A percentile compares a stretch with the other conserved stretches of the same genome.
Evolutionary conservation across 2,329 filamentous ascomycete genomes (phyloP).

Genomic region (Emydomyces testavorans): DNA sequence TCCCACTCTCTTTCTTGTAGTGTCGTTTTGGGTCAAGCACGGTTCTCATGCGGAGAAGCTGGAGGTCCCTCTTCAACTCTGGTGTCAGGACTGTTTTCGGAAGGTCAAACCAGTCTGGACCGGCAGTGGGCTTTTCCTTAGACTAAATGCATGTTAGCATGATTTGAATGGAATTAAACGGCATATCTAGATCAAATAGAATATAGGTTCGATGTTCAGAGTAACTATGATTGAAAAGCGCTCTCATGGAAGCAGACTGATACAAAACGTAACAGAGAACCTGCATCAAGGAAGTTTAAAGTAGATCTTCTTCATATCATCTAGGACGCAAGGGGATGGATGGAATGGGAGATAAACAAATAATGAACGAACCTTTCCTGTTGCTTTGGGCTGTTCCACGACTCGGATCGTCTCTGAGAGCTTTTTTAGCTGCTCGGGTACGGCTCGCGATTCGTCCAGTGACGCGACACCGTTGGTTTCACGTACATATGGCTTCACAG

Average conservation of each 20-base stretch:
- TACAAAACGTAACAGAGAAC: constrained; percentile 66
- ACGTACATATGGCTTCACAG: constrained; percentile 45
- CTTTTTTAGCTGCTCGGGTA: constrained; percentile 33
- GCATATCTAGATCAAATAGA: constrained; percentile 10
- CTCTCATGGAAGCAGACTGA: constrained; percentile 60
- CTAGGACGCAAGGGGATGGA: not conserved
- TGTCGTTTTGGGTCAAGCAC: constrained; percentile 80
- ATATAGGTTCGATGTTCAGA: constrained; percentile 45
- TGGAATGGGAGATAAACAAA: constrained; percentile 14
- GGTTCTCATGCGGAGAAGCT: constrained; percentile 77
- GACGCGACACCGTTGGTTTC: constrained; percentile 43
- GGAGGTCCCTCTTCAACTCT: constrained; percentile 77
- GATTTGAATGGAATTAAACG: constrained; percentile 5
- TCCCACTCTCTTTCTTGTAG: constrained; percentile 75
- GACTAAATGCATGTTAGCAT: constrained; percentile 16
- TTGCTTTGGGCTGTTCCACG: constrained; percentile 40
- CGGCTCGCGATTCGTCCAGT: constrained; percentile 41
- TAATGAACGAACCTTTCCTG: constrained; percentile 34
- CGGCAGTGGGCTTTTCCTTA: constrained; percentile 55
- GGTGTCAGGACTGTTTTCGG: constrained; percentile 74
- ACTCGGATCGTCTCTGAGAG: constrained; percentile 40
- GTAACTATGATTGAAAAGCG: constrained; percentile 57
- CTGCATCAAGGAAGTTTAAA: constrained; percentile 63
- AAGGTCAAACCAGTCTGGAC: constrained; percentile 75
- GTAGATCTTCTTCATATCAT: constrained; percentile 64